Base-by-base conservation (phyloP, 2,329 filamentous ascomycete species). In the Colletotrichum simmondsii region DNA sequence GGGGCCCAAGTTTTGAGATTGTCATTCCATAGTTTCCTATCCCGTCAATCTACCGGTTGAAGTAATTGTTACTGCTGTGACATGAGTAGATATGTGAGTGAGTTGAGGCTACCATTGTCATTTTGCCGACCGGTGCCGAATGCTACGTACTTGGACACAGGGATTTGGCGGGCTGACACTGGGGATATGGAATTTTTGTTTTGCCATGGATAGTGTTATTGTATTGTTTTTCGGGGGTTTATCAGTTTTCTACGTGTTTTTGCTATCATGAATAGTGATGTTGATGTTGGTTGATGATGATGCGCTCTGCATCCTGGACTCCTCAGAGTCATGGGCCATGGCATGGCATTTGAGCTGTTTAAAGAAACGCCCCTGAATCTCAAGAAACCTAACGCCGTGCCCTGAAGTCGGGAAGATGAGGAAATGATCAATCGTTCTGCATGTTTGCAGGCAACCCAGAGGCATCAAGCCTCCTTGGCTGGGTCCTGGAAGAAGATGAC, bases 401-500 rank as follows among this genome's bases (percentile, higher is more conserved):
- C 42, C 42, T 49, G 19, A 49, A 49, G 16, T 49, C 42, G 19
- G 42, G 19, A 22, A 11, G 19, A 22, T 10, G 19, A 22, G 8
- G 2, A 49, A 11, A 49, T 42, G 37, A 4, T 49, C 42, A n/a
- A 49, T 49, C 19, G 8, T 8, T 11, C 42, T 49, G 42, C 42
- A 49, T n/a, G 2, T n/a, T 4, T n/a, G 42, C 19, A 49, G 42
- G 6, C 42, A 49, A 49, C 8, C 19, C 16, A 22, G 4, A n/a
- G 2, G 0, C n/a, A 42, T 72, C 59, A 69, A n/a, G 35, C 14
- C 46, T 30, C 24, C 56, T 70, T 70, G 32, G 60, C 32, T 6
- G 66, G 60, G 16, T 72, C 67, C 8, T 72, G 61, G 63, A 70
- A 67, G 28, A 97, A 96, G 72, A 96, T 93, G 37, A 97, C 94